Percentiles rank a stretch among this genome's conserved stretches.
These are phyloP conservation scores for Mucor mucedo DNA, from an alignment of 371 early-diverging fungal species.

Conservation along the genomic window DNA sequence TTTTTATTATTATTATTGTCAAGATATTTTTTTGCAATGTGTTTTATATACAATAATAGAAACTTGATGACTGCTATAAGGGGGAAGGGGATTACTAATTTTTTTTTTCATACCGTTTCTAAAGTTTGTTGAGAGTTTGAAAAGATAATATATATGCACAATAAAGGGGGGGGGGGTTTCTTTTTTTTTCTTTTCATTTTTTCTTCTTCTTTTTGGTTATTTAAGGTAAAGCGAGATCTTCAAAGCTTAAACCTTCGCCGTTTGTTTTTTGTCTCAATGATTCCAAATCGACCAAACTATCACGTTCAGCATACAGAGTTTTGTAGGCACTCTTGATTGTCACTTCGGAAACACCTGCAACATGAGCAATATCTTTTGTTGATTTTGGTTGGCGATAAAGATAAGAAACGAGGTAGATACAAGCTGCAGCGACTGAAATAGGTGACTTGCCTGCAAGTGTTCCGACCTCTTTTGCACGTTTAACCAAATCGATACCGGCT, in stretches of 20 bases:
- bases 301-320: constrained; percentile 67
- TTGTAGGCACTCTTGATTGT: constrained; percentile 90
- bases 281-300: constrained; percentile 59
- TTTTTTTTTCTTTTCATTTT: background rate
- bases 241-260: constrained; percentile 49
- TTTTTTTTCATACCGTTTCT: background rate
- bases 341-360: constrained; percentile 89
- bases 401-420: constrained; percentile 85
- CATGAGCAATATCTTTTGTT: constrained; percentile 79
- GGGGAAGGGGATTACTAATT: background rate
- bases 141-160: constrained; percentile 2
- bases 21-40: background rate
- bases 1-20: background rate
- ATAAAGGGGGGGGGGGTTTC: background rate
- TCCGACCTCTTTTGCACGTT: constrained; percentile 77
- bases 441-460: constrained; percentile 90
- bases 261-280: constrained; percentile 46
- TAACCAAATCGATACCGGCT: constrained; percentile 73
- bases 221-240: constrained; percentile 55
- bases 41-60: background rate
- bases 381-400: constrained; percentile 69
- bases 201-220: background rate
- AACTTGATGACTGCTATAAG: background rate
- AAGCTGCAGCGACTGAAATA: constrained; percentile 91
- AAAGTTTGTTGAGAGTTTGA: background rate